Evolutionary conservation across 495 filamentous ascomycete species (phyloP), one percentile per base, ranked within the genome.

Genomic region (Ascodesmis nigricans): DNA sequence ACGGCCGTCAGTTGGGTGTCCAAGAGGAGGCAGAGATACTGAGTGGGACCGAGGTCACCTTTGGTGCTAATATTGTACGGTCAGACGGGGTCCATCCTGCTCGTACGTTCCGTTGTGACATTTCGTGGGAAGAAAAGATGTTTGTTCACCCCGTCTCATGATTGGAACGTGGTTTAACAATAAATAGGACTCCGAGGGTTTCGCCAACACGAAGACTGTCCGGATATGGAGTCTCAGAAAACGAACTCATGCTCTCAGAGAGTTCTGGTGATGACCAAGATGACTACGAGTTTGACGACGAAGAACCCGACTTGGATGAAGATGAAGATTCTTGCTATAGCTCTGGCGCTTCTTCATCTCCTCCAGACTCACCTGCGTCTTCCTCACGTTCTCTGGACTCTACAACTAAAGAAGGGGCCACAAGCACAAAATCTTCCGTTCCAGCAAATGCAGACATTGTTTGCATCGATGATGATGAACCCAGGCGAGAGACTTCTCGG

Each of bases 31-130:
- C 49, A 16, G 40, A 44, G 4, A 37, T 70, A n/a, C 33, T 41
- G 7, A 50, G 47, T 29, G 62, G 62, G 5, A 63, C 67, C 33
- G 42, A 61, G 2, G 39, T 71, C n/a, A 62, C 55, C 9, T 70
- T 71, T 45, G 67, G 67, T 5, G 49, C 58, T 5, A 55, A 63
- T 34, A 63, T 71, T 1, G 58, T 62, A 28, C 64, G 64, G 40
- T 65, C 61, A 15, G 47, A 49, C 21, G 47, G 51, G 9, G 47
- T 51, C 30, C 51, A 48, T 22, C 47, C 47, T 11, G 47, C 47
- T 8, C 50, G 51, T 15, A 49, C 47, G n/a, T 51, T 51, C 22
- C 47, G 42, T 15, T 50, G 46, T 10, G 47, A 46, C 29, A 39
- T 51, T 39, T 34, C 38, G 31, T 51, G 47, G 47, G 47, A 51